Evolutionary conservation across 768 basidiomycete species (phyloP).

Genomic region (Suillus bovinus): DNA sequence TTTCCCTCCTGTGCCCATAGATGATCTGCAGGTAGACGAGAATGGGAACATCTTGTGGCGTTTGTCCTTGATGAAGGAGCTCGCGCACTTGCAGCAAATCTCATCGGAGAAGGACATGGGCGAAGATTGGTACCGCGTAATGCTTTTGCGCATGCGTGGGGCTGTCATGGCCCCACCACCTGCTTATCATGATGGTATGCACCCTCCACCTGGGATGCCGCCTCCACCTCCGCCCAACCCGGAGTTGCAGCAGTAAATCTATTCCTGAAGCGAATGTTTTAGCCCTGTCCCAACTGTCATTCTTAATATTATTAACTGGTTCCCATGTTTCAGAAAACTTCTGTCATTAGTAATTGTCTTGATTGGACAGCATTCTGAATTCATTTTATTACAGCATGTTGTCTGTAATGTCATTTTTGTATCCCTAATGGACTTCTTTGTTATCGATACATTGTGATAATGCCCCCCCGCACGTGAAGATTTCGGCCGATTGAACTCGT

Average conservation of each 20-base stretch:
- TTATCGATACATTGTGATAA: neutral
- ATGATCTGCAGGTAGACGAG: constrained; percentile 75
- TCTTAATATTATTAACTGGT: neutral
- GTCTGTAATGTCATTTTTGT: constrained; percentile 4
- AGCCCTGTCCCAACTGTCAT: neutral
- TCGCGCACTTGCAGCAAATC: constrained; percentile 71
- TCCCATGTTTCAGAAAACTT: constrained; percentile 7
- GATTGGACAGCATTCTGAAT: neutral
- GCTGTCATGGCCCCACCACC: constrained; percentile 59
- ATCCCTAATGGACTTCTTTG: neutral
- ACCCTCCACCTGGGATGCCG: constrained; percentile 37
- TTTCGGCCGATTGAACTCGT: constrained; percentile 6
- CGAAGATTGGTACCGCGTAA: constrained; percentile 85
- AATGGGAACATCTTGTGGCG: constrained; percentile 83
- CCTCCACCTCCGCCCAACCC: constrained; percentile 36
- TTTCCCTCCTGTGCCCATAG: constrained; percentile 67
- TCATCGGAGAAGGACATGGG: constrained; percentile 81
- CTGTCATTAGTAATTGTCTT: neutral
- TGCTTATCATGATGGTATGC: constrained; percentile 38
- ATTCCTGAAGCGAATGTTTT: constrained; percentile 5
- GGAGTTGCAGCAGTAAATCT: constrained; percentile 28
- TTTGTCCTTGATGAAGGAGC: constrained; percentile 77
- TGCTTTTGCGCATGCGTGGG: constrained; percentile 75
- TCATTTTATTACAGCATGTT: constrained; percentile 6
- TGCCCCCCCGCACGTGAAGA: neutral